Conservation (phyloP, 129 eudicot species). For the Chrysanthemum seticuspe region DNA sequence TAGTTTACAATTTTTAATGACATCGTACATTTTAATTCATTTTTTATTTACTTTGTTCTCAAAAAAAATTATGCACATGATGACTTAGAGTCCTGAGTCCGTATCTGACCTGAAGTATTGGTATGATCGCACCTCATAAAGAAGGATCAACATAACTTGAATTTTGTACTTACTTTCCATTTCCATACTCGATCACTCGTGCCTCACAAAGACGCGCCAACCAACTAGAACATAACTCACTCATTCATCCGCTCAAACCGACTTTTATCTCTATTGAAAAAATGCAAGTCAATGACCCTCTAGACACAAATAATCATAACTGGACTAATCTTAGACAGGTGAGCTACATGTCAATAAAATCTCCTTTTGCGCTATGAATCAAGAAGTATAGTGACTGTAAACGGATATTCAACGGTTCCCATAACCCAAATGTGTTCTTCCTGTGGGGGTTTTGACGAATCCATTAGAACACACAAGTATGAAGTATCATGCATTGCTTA, state of each 20-base stretch:
- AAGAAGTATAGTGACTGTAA: constrained; percentile 36
- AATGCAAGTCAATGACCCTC: constrained; percentile 60
- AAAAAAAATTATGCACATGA: too few species aligned
- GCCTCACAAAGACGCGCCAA: constrained; percentile 45
- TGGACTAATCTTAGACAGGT: constrained; percentile 48
- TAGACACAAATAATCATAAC: constrained; percentile 60
- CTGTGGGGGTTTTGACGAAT: too few species aligned
- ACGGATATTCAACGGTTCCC: constrained; percentile 26
- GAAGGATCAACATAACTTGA: neutral
- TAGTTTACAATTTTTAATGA: too few species aligned
- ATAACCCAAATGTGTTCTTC: constrained; percentile 47
- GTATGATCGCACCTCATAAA: too few species aligned
- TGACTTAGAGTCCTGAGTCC: too few species aligned
- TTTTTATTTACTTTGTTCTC: too few species aligned
- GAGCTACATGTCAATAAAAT: constrained; percentile 65
- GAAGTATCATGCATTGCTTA: too few species aligned
- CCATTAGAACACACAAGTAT: too few species aligned
- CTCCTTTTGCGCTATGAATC: constrained; percentile 54
- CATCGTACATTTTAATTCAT: too few species aligned
- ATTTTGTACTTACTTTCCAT: neutral
- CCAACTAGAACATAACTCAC: constrained; percentile 59
- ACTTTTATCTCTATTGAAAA: constrained; percentile 44
- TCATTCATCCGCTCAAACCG: constrained; percentile 58
- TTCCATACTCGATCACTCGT: constrained; percentile 38
- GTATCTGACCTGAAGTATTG: too few species aligned